Evolutionary conservation across 2,329 filamentous ascomycete genomes (phyloP).

Genomic region (Xylaria sp.): DNA sequence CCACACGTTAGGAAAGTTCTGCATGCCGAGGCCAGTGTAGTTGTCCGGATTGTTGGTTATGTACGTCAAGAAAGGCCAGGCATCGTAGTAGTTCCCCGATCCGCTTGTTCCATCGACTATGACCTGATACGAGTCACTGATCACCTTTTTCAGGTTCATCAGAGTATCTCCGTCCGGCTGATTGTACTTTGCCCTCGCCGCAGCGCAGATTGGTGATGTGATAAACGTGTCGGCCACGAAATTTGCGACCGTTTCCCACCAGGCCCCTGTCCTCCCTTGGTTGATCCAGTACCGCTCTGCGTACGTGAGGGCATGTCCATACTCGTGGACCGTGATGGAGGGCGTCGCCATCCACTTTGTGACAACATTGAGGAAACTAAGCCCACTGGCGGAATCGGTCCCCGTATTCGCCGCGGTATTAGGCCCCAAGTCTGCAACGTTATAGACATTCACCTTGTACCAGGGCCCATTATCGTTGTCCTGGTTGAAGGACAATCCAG

Average conservation of each 20-base stretch:
- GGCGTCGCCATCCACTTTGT: conserved; percentile 53
- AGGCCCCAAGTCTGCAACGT: conserved; percentile 50
- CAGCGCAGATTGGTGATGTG: conserved; percentile 57
- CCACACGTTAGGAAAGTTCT: conserved; percentile 58
- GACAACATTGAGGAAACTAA: conserved; percentile 58
- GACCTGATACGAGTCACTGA: conserved; percentile 59
- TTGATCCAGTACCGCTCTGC: conserved; percentile 58
- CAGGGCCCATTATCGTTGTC: conserved; percentile 53
- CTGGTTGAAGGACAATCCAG: conserved; percentile 53
- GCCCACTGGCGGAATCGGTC: conserved; percentile 53
- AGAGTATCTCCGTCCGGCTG: conserved; percentile 52
- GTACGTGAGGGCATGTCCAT: conserved; percentile 61
- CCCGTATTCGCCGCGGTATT: conserved; percentile 57
- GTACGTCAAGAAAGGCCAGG: conserved; percentile 63
- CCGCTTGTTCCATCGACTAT: conserved; percentile 58
- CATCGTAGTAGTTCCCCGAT: conserved; percentile 62
- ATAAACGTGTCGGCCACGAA: conserved; percentile 62
- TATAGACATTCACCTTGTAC: conserved; percentile 61
- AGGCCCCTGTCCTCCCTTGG: conserved; percentile 59
- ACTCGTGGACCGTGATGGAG: conserved; percentile 61
- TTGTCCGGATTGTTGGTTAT: conserved; percentile 61
- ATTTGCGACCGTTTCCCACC: conserved; percentile 64
- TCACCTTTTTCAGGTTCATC: conserved; percentile 57
- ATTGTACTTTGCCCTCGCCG: conserved; percentile 51
- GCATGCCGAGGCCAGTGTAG: conserved; percentile 54